phyloP scores from a whole-genome alignment of 2,329 filamentous ascomycete genomes.

The Arachnopeziza araneosa region DNA sequence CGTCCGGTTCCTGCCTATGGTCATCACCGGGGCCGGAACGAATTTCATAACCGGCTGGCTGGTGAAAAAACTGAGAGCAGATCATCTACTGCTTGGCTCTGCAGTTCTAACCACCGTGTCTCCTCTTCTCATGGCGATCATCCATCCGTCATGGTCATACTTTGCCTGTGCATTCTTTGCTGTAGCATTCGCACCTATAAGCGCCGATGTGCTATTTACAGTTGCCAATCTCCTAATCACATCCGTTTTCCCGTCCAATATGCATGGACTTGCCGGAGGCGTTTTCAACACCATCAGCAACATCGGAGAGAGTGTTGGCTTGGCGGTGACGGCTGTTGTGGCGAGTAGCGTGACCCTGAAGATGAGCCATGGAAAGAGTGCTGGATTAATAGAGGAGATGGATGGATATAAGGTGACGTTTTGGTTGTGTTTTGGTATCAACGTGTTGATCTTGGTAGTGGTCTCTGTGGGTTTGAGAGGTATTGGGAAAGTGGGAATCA shows the following conservation, averaged over 20 bases:
- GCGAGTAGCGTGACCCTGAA: slow-evolving; percentile 40
- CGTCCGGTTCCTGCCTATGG: slow-evolving; percentile 38
- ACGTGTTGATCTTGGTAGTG: slow-evolving; percentile 33
- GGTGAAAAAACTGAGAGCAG: slow-evolving; percentile 39
- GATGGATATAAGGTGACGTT: slow-evolving; percentile 47
- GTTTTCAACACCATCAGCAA: slow-evolving; percentile 56
- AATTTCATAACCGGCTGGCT: slow-evolving; percentile 42
- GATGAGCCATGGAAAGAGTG: slow-evolving; percentile 20
- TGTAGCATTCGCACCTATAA: slow-evolving; percentile 35
- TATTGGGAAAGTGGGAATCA: slow-evolving; percentile 37
- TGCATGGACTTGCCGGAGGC: slow-evolving; percentile 53
- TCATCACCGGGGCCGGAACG: slow-evolving; percentile 34
- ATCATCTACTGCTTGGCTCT: slow-evolving; percentile 36
- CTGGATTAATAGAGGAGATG: slow-evolving; percentile 36
- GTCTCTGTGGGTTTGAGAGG: slow-evolving; percentile 36
- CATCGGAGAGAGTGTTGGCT: slow-evolving; percentile 47
- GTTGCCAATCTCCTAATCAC: slow-evolving; percentile 50
- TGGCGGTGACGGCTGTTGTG: slow-evolving; percentile 47
- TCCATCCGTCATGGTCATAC: slow-evolving; percentile 40
- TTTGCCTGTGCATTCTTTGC: slow-evolving; percentile 41
- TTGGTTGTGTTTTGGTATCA: slow-evolving; percentile 46
- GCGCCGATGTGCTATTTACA: slow-evolving; percentile 47
- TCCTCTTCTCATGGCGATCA: slow-evolving; percentile 41
- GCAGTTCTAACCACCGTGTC: slow-evolving; percentile 32
- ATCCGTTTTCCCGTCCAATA: slow-evolving; percentile 46